Conservation (phyloP, 768 basidiomycete genomes). For the Rhizopogon roseolus region DNA sequence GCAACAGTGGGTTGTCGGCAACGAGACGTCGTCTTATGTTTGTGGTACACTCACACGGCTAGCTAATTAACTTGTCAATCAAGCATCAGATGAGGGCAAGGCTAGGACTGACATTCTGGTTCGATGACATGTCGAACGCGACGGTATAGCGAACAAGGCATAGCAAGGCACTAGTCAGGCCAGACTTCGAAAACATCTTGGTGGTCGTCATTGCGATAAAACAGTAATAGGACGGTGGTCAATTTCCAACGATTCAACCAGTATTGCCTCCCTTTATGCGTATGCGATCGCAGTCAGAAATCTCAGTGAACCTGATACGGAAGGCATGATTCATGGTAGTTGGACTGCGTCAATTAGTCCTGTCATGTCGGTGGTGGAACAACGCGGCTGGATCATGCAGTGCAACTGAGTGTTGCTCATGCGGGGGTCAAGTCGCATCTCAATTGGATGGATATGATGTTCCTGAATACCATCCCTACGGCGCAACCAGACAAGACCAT, state of each 20-base stretch:
- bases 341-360: neutral
- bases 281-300: neutral
- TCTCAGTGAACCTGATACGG: neutral
- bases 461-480: neutral
- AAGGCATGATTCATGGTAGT: neutral
- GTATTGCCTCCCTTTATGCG: constrained; percentile 2
- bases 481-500: neutral
- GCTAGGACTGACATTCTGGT: constrained; percentile 16
- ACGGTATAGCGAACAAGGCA: neutral
- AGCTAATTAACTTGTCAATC: constrained; percentile 9
- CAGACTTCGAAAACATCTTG: neutral
- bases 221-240: neutral
- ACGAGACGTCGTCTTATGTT: neutral
- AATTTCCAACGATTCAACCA: neutral
- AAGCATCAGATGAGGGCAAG: neutral
- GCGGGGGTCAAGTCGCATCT: neutral
- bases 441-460: neutral
- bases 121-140: constrained; percentile 21
- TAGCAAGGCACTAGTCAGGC: constrained; percentile 5
- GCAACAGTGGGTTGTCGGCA: neutral
- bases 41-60: constrained; percentile 16
- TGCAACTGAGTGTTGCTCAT: neutral
- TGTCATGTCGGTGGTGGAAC: neutral
- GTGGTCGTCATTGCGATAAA: neutral
- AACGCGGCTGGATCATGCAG: neutral